Evolutionary conservation across 192 early-diverging fungal species (phyloP), one percentile per base, ranked within the genome.

Genomic region (Coemansia sp.): DNA sequence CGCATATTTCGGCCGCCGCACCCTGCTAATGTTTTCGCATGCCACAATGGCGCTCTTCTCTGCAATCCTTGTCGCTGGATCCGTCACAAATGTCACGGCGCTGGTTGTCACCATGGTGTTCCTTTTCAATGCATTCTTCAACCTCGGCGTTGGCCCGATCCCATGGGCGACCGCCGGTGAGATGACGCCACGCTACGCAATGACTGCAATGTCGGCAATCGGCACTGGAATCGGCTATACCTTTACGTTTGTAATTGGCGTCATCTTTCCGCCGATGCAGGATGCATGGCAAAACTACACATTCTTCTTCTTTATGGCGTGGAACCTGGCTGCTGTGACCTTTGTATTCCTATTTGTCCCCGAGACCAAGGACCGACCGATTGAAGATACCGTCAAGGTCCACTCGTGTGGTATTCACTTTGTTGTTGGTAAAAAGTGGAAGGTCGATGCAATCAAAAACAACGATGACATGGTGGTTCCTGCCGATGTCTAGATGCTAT

Each of bases 161-260:
- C 91, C 94, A 7, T 94, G 92, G 91, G 72, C 93, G 28, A 82
- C 91, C 31, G 80, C 89, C 0, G 88, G 91, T 18, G 93, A 94
- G 63, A 82, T 93, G 61, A 77, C 89, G 13, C 93, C 94, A 1
- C 83, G 86, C 7, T 91, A 90, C 61, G 91, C 90, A 0, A 83
- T 90, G 39, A 88, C 90, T 1, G 70, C 90, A 12, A 87, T 90
- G 30, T 87, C 88, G 1, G 84, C 88, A 7, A 70, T 93, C 18
- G 89, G 91, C 34, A 92, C 89, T 4, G 84, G 81, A 6, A 75
- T 90, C 13, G 93, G 94, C 68, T 95, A 92, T 87, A 71, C 70
- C 21, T 86, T 81, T 20, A 84, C 84, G 12, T 88, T 87, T 68
- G 64, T 85, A 28, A 75, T 90, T 15, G 89, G 87, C 2, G 80